Base-by-base conservation (phyloP, 2,329 filamentous ascomycete genomes). In the Penicillium griseofulvum region DNA sequence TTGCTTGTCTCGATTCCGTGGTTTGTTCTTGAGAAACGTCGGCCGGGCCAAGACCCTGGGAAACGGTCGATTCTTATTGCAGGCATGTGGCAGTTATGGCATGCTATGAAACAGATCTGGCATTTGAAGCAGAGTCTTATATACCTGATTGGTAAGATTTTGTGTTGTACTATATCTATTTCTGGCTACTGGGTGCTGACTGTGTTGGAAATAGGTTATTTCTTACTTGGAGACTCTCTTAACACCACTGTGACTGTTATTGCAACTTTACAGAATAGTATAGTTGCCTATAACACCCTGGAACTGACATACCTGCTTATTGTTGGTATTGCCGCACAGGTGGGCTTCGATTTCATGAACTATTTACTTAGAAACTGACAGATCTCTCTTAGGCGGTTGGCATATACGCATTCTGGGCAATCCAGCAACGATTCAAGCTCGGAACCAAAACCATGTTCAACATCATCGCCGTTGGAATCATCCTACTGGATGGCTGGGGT, bases 171-270 rank as follows among this genome's bases (percentile, higher is more conserved):
- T 14, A 29, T 22, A 12, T 24, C 3, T 33, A 9, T 24, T 3
- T 31, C 7, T 24, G 14, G 9, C 26, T 45, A 22, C 14, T 50
- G 10, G 28, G 12, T 33, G 38, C 48, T 51, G 28, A 44, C 17
- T 9, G n/a, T 22, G 11, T 29, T 22, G 12, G 44, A 10, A 17
- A 55, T 58, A 71, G 78, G 80, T 3, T 89, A 87, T 65, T 88
- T 89, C 66, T 75, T 89, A 2, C 79, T 89, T 0, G 86, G 84
- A n/a, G 87, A 89, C 69, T 85, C 83, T 1, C 76, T 88, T 34
- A 88, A 88, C 68, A 89, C 87, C 0, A 87, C 86, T 0, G 83
- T 88, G 5, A 88, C 87, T 0, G 85, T 89, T 22, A 84, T 89
- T 31, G 78, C 75, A 0, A 88, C 85, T 0, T 70, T 88, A 5